A percentile compares a stretch with the other conserved stretches of the same genome.
Conservation (phyloP, 257 asterid genomes). For the Leptodermis oblonga region DNA sequence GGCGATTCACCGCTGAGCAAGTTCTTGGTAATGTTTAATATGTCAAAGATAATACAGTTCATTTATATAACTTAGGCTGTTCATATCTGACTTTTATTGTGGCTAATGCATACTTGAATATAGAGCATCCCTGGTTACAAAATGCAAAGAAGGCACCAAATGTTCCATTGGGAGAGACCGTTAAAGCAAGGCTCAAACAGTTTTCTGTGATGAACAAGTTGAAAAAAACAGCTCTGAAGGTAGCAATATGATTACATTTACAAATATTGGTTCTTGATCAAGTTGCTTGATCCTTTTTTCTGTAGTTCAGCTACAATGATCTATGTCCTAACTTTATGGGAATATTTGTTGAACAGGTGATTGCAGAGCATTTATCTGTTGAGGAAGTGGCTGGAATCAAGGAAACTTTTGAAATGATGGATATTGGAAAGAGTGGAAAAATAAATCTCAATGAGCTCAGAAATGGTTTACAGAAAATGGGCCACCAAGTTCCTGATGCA, state of each 20-base stretch:
- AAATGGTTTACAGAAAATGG: slow-evolving; percentile 52
- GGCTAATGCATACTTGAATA: background rate
- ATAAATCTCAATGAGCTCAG: slow-evolving; percentile 43
- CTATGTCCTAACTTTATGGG: slow-evolving; percentile 9
- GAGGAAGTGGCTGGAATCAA: slow-evolving; percentile 71
- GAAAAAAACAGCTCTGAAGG: slow-evolving; percentile 63
- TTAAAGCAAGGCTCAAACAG: slow-evolving; percentile 71
- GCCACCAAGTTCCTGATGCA: slow-evolving; percentile 49
- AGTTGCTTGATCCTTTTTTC: background rate
- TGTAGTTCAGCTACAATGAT: background rate
- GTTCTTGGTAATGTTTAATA: slow-evolving; percentile 48
- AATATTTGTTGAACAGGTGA: slow-evolving; percentile 35
- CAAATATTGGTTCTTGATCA: background rate
- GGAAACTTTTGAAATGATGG: slow-evolving; percentile 55
- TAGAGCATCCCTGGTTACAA: slow-evolving; percentile 73
- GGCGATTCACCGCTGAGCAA: slow-evolving; percentile 60
- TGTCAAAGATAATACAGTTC: background rate
- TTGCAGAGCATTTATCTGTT: slow-evolving; percentile 62
- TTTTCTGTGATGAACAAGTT: slow-evolving; percentile 68
- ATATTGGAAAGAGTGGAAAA: slow-evolving; percentile 44
- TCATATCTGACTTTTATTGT: background rate
- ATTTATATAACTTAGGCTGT: background rate
- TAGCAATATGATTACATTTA: slow-evolving; percentile 15
- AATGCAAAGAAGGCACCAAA: slow-evolving; percentile 65
- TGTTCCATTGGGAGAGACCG: slow-evolving; percentile 62